Conservation (phyloP, 768 basidiomycete species). For the Hemileccinum impolitum region DNA sequence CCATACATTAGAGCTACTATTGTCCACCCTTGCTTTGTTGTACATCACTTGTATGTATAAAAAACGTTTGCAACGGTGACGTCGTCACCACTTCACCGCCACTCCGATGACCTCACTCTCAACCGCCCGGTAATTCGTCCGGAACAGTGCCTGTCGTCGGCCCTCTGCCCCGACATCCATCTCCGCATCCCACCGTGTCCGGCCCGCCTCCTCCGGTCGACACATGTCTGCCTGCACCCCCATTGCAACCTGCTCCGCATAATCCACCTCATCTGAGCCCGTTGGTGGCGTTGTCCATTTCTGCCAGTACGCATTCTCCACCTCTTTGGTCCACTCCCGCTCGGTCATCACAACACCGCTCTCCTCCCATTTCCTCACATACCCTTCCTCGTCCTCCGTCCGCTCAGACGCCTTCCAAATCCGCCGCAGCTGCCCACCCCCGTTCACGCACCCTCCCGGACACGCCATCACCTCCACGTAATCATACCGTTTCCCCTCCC, state of each 20-base stretch:
- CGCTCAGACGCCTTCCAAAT: conserved; percentile 19
- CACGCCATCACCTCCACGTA: conserved; percentile 99
- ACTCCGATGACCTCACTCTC: conserved; percentile 80
- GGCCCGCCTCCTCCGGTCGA: conserved; percentile 28
- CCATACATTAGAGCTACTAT: conserved; percentile 33
- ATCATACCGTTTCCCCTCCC: conserved; percentile 59
- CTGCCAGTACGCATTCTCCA: conserved; percentile 84
- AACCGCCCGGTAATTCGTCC: conserved; percentile 82
- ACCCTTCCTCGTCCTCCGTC: conserved; percentile 61
- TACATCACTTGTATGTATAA: conserved; percentile 15
- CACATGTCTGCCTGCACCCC: conserved; percentile 43
- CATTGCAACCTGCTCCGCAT: conserved; percentile 38
- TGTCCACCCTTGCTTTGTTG: conserved; percentile 21
- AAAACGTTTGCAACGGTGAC: conserved; percentile 7
- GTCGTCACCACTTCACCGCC: conserved; percentile 65
- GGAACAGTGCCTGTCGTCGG: conserved; percentile 48
- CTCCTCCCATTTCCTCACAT: conserved; percentile 57
- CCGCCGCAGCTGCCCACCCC: conserved; percentile 73
- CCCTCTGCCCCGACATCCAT: conserved; percentile 45
- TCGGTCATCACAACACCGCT: conserved; percentile 45
- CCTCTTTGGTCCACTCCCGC: conserved; percentile 80
- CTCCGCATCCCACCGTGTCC: conserved; percentile 31
- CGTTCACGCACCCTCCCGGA: conserved; percentile 95
- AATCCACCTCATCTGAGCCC: conserved; percentile 5
- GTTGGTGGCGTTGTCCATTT: conserved; percentile 43